Evolutionary conservation across 78 protist genomes (phyloP).

Genomic region (Dictyostelium firmibasis): DNA sequence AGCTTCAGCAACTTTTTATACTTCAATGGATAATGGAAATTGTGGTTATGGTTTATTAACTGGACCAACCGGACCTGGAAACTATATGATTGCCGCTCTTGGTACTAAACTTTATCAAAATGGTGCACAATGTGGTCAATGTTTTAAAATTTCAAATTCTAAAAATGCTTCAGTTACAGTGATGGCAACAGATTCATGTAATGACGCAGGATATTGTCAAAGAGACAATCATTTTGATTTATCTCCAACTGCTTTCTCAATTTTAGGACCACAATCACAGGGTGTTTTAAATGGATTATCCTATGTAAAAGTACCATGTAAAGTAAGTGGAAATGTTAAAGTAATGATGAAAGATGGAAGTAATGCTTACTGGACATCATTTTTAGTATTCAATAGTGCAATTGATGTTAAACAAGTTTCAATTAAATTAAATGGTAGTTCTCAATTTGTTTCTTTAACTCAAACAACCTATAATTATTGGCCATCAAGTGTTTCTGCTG

Average conservation of each 20-base stretch:
- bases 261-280: not conserved
- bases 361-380: slow-evolving; percentile 35
- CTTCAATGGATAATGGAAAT: not conserved
- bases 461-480: slow-evolving; percentile 34
- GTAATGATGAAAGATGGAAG: slow-evolving; percentile 29
- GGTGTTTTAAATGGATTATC: slow-evolving; percentile 1
- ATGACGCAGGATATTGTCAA: not conserved
- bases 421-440: not conserved
- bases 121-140: slow-evolving; percentile 20
- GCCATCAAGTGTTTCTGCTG: not conserved
- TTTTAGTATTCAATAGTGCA: not conserved
- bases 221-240: slow-evolving; percentile 39
- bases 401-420: not conserved
- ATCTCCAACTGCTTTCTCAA: not conserved
- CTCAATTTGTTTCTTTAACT: not conserved
- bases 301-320: slow-evolving; percentile 17
- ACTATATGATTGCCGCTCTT: not conserved
- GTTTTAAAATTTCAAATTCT: slow-evolving; percentile 27
- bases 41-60: not conserved
- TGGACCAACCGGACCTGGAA: slow-evolving; percentile 13
- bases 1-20: not conserved
- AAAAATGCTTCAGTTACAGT: not conserved
- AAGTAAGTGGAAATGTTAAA: not conserved
- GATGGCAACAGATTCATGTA: slow-evolving; percentile 31
- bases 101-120: not conserved